Evolutionary conservation across 2,329 filamentous ascomycete genomes (phyloP).

Genomic region (Sordariomycetes sp.): DNA sequence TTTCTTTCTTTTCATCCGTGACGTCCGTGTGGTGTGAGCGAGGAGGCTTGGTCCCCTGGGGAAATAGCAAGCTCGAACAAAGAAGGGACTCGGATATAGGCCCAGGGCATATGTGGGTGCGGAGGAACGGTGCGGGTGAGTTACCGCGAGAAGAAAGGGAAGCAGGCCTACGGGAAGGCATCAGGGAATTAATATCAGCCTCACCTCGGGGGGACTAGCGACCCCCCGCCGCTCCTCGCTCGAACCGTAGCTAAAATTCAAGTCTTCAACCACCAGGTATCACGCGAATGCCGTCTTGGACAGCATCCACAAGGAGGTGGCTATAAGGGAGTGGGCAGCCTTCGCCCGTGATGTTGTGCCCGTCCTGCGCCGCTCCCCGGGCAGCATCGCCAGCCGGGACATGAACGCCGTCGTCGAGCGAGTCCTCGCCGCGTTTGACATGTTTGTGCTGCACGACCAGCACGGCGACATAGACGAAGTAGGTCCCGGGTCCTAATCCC

Average conservation of each 20-base stretch:
- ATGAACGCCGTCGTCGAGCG: conserved; percentile 39
- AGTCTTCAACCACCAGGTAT: conserved; percentile 35
- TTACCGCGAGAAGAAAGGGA: background rate
- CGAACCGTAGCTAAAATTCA: conserved; percentile 4
- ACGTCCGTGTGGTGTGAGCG: background rate
- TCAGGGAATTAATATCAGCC: background rate
- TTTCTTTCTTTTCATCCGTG: no score
- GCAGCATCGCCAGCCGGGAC: background rate
- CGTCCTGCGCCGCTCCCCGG: conserved; percentile 9
- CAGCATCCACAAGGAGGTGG: conserved; percentile 68
- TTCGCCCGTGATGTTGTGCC: conserved; percentile 1
- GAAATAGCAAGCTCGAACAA: no score
- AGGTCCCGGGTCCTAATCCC: conserved; percentile 6
- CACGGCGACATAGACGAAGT: conserved; percentile 64
- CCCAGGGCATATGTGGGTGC: no score
- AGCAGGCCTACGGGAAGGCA: background rate
- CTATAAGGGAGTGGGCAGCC: conserved; percentile 59
- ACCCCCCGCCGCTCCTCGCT: background rate
- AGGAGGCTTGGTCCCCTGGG: background rate
- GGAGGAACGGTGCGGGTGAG: background rate
- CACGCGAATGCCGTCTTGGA: conserved; percentile 63
- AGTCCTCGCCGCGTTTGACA: conserved; percentile 71
- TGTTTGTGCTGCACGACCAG: conserved; percentile 69
- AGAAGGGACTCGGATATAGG: no score
- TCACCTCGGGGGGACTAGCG: background rate